Conservation (phyloP, 2,329 filamentous ascomycete species). For the Chrysoporthe deuterocubensis region DNA sequence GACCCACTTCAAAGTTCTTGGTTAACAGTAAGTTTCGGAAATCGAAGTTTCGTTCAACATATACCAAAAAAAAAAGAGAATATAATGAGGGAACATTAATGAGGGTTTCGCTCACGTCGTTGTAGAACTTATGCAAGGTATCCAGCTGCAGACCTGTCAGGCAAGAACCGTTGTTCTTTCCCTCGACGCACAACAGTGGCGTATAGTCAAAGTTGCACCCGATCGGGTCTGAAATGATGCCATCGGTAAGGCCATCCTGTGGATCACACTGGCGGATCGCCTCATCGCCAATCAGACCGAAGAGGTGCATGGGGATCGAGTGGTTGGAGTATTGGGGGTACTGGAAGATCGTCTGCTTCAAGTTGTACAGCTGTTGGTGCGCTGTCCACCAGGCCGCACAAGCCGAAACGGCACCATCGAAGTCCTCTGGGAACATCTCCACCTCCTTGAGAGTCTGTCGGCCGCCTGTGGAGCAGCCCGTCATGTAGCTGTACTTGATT, state of each 20-base stretch:
- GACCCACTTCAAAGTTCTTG: no score
- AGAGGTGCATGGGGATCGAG: background rate
- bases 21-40: no score
- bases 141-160: background rate
- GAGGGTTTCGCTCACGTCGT: background rate
- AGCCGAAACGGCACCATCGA: slow-evolving; percentile 57
- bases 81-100: no score
- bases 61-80: no score
- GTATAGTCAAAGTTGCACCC: slow-evolving; percentile 21
- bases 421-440: slow-evolving; percentile 58
- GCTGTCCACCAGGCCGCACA: slow-evolving; percentile 46
- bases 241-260: slow-evolving; percentile 26
- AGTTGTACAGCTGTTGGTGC: slow-evolving; percentile 34
- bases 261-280: slow-evolving; percentile 25
- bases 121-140: background rate
- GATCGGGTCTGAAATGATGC: slow-evolving; percentile 23
- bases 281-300: no score
- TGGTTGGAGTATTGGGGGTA: slow-evolving; percentile 28
- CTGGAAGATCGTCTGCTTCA: no score
- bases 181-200: background rate
- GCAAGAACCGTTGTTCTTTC: background rate
- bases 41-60: no score
- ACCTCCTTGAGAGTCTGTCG: slow-evolving; percentile 60
- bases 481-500: slow-evolving; percentile 48
- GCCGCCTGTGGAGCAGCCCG: slow-evolving; percentile 63